Percentiles rank a stretch among this genome's conserved stretches.
These are phyloP conservation scores for Alliaria petiolata DNA, from an alignment of 345 rosid genomes.

Conservation along the genomic window DNA sequence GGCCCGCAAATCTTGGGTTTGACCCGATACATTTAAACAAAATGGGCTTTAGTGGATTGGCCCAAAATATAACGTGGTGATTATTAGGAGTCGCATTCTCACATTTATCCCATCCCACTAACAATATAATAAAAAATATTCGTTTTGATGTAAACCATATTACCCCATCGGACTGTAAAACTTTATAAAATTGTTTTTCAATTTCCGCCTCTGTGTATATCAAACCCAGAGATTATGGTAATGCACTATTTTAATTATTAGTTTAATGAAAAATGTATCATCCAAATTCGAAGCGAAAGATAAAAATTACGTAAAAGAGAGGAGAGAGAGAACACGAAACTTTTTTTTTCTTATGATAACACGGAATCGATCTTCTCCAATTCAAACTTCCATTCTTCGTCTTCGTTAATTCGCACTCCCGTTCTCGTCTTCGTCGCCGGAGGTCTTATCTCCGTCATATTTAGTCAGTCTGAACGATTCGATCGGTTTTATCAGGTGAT, in stretches of 20 bases:
- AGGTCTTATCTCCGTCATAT: constrained; percentile 15
- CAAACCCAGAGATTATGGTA: constrained; percentile 2
- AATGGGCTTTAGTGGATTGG: not conserved
- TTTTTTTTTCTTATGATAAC: not conserved
- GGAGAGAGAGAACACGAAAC: not conserved
- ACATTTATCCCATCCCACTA: not conserved
- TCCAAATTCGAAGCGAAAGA: constrained; percentile 1
- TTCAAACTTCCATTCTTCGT: constrained; percentile 13
- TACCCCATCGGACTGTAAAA: too few relatives aligned
- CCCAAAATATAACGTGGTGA: not conserved
- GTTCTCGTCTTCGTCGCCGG: constrained; percentile 4
- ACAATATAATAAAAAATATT: not conserved
- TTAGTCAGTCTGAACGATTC: constrained; percentile 10
- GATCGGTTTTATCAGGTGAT: constrained; percentile 21
- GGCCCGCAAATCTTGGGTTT: not conserved
- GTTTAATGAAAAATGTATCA: not conserved
- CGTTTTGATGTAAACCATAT: not conserved
- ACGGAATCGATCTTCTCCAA: constrained; percentile 9
- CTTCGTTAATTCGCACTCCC: constrained; percentile 10
- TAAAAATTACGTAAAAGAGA: constrained; percentile 1
- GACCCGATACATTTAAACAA: not conserved
- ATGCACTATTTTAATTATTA: not conserved
- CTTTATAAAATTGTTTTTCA: not conserved
- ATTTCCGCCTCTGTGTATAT: not conserved
- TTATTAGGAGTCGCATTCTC: not conserved